Evolutionary conservation across 2,329 filamentous ascomycete genomes (phyloP).

Genomic region (Microthyrium microscopicum): DNA sequence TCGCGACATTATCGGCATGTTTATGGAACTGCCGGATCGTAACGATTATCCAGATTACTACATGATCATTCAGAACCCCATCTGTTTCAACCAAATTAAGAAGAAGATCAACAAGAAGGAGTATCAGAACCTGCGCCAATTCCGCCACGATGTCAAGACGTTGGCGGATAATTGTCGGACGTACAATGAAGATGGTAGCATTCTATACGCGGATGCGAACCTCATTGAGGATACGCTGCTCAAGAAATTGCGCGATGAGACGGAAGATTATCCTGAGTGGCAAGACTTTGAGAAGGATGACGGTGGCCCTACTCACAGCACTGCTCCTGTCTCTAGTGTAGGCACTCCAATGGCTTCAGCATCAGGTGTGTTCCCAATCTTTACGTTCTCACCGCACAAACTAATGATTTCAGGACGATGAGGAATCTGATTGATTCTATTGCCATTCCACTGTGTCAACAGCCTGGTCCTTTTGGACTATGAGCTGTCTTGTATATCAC

Average conservation of each 20-base stretch:
- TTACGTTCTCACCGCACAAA: too few species aligned
- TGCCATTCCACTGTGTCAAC: too few species aligned
- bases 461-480: too few species aligned
- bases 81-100: slow-evolving; percentile 90
- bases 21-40: slow-evolving; percentile 80
- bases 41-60: slow-evolving; percentile 92
- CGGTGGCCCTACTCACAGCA: slow-evolving; percentile 33
- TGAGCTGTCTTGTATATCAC: too few species aligned
- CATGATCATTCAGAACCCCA: slow-evolving; percentile 76
- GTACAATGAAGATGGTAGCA: slow-evolving; percentile 91
- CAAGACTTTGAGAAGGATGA: slow-evolving; percentile 37
- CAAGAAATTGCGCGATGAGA: slow-evolving; percentile 36
- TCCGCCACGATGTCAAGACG: slow-evolving; percentile 66
- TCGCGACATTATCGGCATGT: slow-evolving; percentile 78
- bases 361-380: too few species aligned
- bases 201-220: slow-evolving; percentile 84
- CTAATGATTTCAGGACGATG: too few species aligned
- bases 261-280: slow-evolving; percentile 37
- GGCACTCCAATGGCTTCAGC: slow-evolving; percentile 53
- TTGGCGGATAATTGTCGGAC: slow-evolving; percentile 84
- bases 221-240: slow-evolving; percentile 54
- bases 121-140: slow-evolving; percentile 64
- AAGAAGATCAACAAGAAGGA: slow-evolving; percentile 93
- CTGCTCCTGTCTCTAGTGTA: slow-evolving; percentile 33
- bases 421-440: too few species aligned